Evolutionary conservation across 192 early-diverging fungal species (phyloP), one percentile per base, ranked within the genome.

Genomic region (Gorgonomyces haynaldii): DNA sequence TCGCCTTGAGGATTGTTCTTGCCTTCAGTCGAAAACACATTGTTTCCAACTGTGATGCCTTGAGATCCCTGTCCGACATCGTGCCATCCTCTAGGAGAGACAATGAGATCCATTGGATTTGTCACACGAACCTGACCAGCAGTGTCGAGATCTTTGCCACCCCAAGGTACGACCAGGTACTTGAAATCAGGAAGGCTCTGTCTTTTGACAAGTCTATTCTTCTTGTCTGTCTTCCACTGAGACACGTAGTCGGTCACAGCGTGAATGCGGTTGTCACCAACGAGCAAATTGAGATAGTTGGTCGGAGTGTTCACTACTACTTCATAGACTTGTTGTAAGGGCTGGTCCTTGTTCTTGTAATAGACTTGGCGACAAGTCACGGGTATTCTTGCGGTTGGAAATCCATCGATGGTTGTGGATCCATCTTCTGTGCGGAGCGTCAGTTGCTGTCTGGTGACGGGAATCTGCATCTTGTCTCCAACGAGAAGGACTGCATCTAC

Each of bases 31-130:
- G 73, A 64, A 23, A 54, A 52, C 19, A 69, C 69, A 49, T 76
- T 76, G 60, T 76, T 76, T 3, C 73, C 73, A 1, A 49, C 47
- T 0, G 73, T 76, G 13, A 54, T 15, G 4, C 20, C 49, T 37
- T 44, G 16, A 37, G n/a, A n/a, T n/a, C n/a, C n/a, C n/a, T n/a
- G n/a, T n/a, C n/a, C n/a, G n/a, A n/a, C n/a, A 10, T 15, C 29
- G n/a, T n/a, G n/a, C n/a, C n/a, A n/a, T n/a, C n/a, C n/a, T n/a
- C n/a, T n/a, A n/a, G n/a, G n/a, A n/a, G n/a, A n/a, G n/a, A n/a
- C n/a, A n/a, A n/a, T n/a, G n/a, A n/a, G n/a, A n/a, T n/a, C n/a
- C n/a, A n/a, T n/a, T n/a, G n/a, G n/a, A n/a, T n/a, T n/a, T n/a
- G n/a, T n/a, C n/a, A n/a, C n/a, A n/a, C n/a, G n/a, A n/a, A n/a